phyloP scores from a whole-genome alignment of 345 rosid species.

The Carallia pectinifolia region DNA sequence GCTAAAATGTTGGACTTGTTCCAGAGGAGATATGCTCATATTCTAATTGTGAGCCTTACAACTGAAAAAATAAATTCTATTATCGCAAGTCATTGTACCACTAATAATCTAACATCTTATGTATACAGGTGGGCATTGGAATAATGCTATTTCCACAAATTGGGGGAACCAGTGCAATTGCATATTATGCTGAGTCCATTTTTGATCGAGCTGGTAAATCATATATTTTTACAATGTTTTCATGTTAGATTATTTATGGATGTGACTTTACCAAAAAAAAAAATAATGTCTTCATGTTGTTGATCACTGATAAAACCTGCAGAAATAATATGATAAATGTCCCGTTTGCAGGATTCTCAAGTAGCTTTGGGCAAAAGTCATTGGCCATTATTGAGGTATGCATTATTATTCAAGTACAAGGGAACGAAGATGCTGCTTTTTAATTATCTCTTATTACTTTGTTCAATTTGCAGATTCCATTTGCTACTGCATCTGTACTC shows the following conservation, averaged over 20 bases:
- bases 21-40: constrained; percentile 45
- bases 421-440: neutral
- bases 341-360: constrained; percentile 26
- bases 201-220: constrained; percentile 47
- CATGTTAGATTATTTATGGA: too few species aligned
- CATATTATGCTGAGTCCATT: constrained; percentile 45
- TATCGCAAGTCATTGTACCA: neutral
- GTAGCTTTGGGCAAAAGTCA: constrained; percentile 16
- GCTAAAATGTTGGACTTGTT: constrained; percentile 46
- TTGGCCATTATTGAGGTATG: constrained; percentile 25
- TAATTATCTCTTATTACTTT: neutral
- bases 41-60: constrained; percentile 44
- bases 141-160: constrained; percentile 47
- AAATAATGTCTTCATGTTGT: neutral
- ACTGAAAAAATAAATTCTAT: neutral
- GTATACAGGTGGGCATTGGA: constrained; percentile 49
- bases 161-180: constrained; percentile 39
- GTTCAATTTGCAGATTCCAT: constrained; percentile 20
- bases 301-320: too few species aligned
- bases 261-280: too few species aligned
- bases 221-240: neutral
- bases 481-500: neutral
- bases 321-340: neutral
- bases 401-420: neutral
- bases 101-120: neutral